Evolutionary conservation across 352 stramenopile species (phyloP).

Genomic region (Globisporangium sylvaticum): DNA sequence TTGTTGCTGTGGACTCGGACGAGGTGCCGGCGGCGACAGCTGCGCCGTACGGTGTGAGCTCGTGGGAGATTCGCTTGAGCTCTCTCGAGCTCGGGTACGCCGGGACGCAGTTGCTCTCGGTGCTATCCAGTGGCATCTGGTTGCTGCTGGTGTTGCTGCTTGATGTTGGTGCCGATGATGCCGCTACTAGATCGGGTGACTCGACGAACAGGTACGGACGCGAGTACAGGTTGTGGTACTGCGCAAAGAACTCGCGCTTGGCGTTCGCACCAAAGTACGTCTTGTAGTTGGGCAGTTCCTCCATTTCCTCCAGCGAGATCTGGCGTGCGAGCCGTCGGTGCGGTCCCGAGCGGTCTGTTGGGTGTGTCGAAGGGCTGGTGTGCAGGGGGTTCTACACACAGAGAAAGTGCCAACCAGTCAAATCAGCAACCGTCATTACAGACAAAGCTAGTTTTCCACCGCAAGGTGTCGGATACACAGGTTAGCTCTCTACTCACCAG

Average conservation of each 20-base stretch:
- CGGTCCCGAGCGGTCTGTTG: neutral
- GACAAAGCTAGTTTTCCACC: neutral
- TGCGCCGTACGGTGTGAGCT: constrained; percentile 22
- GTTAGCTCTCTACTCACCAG: constrained; percentile 2
- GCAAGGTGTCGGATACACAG: neutral
- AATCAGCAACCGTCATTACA: neutral
- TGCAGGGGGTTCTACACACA: constrained; percentile 5
- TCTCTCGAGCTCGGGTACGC: constrained; percentile 40
- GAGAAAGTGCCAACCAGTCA: neutral
- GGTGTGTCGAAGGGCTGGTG: neutral
- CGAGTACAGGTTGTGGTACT: constrained; percentile 58
- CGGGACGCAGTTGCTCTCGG: constrained; percentile 29
- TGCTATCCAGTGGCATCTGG: neutral
- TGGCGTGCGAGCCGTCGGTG: constrained; percentile 23
- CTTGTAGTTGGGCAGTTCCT: constrained; percentile 38
- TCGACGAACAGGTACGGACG: constrained; percentile 67
- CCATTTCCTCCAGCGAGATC: constrained; percentile 33
- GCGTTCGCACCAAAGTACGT: constrained; percentile 62
- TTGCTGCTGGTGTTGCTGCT: neutral
- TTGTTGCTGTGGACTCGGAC: neutral
- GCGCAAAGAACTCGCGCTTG: constrained; percentile 52
- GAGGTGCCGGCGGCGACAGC: constrained; percentile 2
- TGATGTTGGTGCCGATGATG: neutral
- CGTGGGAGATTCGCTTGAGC: constrained; percentile 31
- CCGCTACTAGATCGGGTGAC: neutral